Evolutionary conservation across 192 early-diverging fungal species (phyloP), one percentile per base, ranked within the genome.

Genomic region (Podila epicladia): DNA sequence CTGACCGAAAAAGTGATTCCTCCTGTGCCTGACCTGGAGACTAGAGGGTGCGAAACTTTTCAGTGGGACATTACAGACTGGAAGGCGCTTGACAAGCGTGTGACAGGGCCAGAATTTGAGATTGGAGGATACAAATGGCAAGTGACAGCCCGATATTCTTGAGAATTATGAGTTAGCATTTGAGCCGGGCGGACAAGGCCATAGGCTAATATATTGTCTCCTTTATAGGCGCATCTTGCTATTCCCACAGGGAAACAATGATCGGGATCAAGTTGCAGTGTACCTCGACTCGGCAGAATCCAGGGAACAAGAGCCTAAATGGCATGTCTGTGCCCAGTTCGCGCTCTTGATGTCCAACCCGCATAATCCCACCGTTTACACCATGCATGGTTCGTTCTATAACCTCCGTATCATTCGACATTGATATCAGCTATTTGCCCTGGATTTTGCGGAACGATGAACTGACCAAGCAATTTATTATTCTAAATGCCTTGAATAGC

Each of bases 161-260:
- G 8, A 38, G 28, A 58, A 2, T 2, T 6, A 58, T 35, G 9
- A 29, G 41, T 17, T 15, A 45, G 12, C 4, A 4, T 45, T 37
- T 67, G 19, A 41, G 3, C 38, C 28, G 1, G n/a, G 38, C 13
- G 17, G 2, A 15, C 41, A 26, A 20, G 49, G 9, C 29, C 48
- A 22, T 67, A 5, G 29, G 19, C 24, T 61, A 41, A 71, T 9
- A 28, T 28, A 31, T 17, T 2, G 41, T 51, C 28, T 15, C 6
- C 6, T 57, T 58, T 26, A 48, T 72, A 95, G 97, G 97, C 85
- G 91, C 67, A 85, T 99, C 12, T 85, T 98, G 2, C 74, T 98
- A 29, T 99, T 98, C 79, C 96, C 97, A 33, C 89, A 84, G 35
- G 98, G 98, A 35, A 98, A 98, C 86, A 87, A 90, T 38, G 83